These are phyloP conservation scores for Clathrospora elynae DNA, from an alignment of 2,329 filamentous ascomycete genomes.

Conservation along the genomic window DNA sequence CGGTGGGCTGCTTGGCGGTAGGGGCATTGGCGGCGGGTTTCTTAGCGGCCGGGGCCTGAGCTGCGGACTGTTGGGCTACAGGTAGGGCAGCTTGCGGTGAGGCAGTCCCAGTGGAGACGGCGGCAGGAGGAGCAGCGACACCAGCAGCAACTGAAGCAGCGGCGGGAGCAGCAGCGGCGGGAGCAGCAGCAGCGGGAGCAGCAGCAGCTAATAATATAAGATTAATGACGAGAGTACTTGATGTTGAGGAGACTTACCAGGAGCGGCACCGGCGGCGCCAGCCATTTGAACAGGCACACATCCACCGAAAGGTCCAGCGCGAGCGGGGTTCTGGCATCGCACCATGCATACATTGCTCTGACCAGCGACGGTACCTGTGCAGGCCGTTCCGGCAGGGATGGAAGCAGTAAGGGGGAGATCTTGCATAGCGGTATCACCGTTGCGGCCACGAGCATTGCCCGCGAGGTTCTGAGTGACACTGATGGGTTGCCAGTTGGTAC, in stretches of 20 bases:
- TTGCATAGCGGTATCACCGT: slow-evolving; percentile 36
- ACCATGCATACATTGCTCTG: slow-evolving; percentile 66
- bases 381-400: slow-evolving; percentile 61
- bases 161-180: slow-evolving; percentile 7
- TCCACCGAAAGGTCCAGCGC: slow-evolving; percentile 67
- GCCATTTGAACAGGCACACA: slow-evolving; percentile 62
- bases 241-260: background rate
- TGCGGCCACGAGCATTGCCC: slow-evolving; percentile 57
- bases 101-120: background rate
- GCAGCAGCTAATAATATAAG: too few relatives aligned
- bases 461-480: slow-evolving; percentile 61
- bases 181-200: slow-evolving; percentile 4
- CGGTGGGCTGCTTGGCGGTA: slow-evolving; percentile 1
- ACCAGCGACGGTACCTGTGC: slow-evolving; percentile 65
- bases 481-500: slow-evolving; percentile 58
- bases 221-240: too few relatives aligned
- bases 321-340: slow-evolving; percentile 64
- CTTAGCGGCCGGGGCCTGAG: too few relatives aligned
- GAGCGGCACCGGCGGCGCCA: slow-evolving; percentile 20
- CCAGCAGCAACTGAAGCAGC: slow-evolving; percentile 5
- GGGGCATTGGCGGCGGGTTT: slow-evolving; percentile 5
- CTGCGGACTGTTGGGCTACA: too few relatives aligned
- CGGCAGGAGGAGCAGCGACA: slow-evolving; percentile 1
- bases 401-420: slow-evolving; percentile 60
- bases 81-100: too few relatives aligned